Evolutionary conservation across 176 grass and related monocot genomes (phyloP).

Genomic region (Rhipidocladum racemiflorum): DNA sequence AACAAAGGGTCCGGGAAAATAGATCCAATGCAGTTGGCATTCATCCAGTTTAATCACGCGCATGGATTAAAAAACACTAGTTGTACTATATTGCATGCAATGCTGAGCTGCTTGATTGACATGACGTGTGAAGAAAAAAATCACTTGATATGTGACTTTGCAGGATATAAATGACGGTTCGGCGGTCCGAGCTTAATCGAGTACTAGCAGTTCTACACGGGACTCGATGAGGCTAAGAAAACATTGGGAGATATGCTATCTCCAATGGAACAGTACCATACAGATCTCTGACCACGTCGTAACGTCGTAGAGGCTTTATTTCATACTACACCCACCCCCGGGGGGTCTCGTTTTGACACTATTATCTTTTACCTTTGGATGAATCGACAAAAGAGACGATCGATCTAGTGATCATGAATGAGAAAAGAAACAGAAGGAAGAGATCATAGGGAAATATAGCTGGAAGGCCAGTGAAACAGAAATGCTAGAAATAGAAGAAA

Average conservation of each 20-base stretch:
- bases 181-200: neutral
- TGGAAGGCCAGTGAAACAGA: neutral
- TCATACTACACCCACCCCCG: too few species aligned
- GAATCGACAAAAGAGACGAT: neutral
- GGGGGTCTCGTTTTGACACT: too few species aligned
- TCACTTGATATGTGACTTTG: neutral
- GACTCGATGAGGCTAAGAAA: constrained; percentile 16
- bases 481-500: constrained; percentile 28
- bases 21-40: neutral
- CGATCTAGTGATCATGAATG: neutral
- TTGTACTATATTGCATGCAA: constrained; percentile 32
- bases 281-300: neutral
- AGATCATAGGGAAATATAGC: neutral
- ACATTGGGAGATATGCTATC: neutral
- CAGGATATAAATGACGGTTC: neutral
- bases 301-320: neutral
- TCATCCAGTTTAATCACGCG: neutral
- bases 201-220: constrained; percentile 30
- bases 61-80: constrained; percentile 8
- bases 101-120: neutral
- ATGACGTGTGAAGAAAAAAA: neutral
- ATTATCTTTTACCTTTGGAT: too few species aligned
- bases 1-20: neutral
- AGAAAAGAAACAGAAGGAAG: neutral
- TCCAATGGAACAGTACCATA: constrained; percentile 36